Base-by-base conservation (phyloP, 805 yeast species). In the Debaryomyces maramus region DNA sequence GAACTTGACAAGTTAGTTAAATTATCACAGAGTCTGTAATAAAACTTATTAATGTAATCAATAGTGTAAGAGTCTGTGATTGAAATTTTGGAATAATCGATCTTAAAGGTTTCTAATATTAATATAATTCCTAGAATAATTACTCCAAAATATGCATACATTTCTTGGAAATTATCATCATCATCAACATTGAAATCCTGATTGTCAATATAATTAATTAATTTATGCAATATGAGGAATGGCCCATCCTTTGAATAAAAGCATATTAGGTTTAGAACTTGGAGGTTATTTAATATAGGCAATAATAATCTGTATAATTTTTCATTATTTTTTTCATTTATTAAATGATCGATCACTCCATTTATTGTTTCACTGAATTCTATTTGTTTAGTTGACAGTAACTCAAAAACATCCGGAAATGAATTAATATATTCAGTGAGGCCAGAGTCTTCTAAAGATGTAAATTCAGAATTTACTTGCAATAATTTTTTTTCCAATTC, bases 101-200 rank as follows among this genome's bases (percentile, higher is more conserved):
- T 44, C 2, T 60, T 46, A 40, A 61, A 65, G 10, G 43, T 39
- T 30, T 51, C 51, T 2, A 55, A 38, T 4, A 68, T 50, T 7
- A 60, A 47, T 15, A 64, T 52, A 10, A 58, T 50, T 2, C 61
- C 55, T 27, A 82, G 54, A 18, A 84, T 51, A 1, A 81, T 64
- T 33, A 78, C 69, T 1, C 95, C 89, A 56, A 83, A 81, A 28
- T 85, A 81, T 2, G 87, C 68, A 52, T 81, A 85, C 10, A 70
- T 60, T 26, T 85, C 93, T 56, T 83, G 88, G 45, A 75, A 77
- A 47, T 78, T 75, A 41, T 70, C 69, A 38, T 78, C 85, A 38
- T 75, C 80, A 24, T 78, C 83, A 18, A 52, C 46, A 39, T 53
- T 47, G 43, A 71, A 55, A 28, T 60, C 55, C 32, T 58, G 58